Percentiles rank a stretch among this genome's conserved stretches.
Evolutionary conservation across 345 rosid species (phyloP).

Genomic region (Salix koriyanagi): DNA sequence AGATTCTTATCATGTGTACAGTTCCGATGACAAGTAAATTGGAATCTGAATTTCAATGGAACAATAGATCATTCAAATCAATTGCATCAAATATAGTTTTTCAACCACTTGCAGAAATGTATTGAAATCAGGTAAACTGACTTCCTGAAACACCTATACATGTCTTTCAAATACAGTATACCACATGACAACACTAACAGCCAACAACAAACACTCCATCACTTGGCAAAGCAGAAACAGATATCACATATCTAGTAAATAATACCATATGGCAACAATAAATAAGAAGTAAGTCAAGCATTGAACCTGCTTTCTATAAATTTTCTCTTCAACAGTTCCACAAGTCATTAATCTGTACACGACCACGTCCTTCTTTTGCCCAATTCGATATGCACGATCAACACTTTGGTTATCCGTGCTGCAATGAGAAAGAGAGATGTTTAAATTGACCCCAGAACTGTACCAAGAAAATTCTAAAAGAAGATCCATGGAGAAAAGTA

Average conservation of each 20-base stretch:
- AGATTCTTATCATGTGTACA: background rate
- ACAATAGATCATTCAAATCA: background rate
- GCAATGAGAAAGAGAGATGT: conserved; percentile 19
- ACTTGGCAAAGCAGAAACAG: background rate
- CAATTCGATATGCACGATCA: conserved; percentile 98
- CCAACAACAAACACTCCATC: background rate
- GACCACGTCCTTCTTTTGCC: conserved; percentile 85
- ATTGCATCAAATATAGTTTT: background rate
- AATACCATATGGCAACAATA: background rate
- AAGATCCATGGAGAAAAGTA: background rate
- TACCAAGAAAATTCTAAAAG: background rate
- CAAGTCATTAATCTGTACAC: conserved; percentile 94
- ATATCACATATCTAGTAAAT: background rate
- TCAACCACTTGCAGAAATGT: background rate
- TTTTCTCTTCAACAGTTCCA: conserved; percentile 98
- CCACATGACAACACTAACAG: background rate
- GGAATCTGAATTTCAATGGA: background rate
- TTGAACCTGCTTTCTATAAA: conserved; percentile 86
- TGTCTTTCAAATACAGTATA: background rate
- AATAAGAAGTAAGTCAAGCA: background rate
- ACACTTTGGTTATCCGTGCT: conserved; percentile 98
- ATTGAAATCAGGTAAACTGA: background rate
- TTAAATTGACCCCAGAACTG: background rate
- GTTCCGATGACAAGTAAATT: background rate
- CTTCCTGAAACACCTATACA: background rate